Evolutionary conservation across 1,284 basidiomycete genomes (phyloP).

Genomic region (Leccinum holopus): DNA sequence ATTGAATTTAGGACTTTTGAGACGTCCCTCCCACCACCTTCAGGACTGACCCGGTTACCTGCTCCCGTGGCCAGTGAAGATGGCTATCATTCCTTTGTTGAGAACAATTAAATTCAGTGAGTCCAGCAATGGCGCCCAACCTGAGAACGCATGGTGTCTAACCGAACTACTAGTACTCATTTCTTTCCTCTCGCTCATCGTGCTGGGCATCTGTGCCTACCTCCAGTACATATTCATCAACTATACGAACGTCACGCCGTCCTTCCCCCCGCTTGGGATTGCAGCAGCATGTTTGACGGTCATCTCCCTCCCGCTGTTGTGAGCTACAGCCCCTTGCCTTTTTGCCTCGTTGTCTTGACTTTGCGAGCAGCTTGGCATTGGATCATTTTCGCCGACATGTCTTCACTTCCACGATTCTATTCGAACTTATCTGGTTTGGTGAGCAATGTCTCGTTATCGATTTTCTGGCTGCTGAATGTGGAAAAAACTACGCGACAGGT

Average conservation of each 20-base stretch:
- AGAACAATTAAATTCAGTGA: constrained; percentile 26
- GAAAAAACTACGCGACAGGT: constrained; percentile 12
- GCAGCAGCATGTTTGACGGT: constrained; percentile 15
- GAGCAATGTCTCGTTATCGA: constrained; percentile 1
- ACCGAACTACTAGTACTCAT: constrained; percentile 12
- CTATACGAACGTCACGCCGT: not conserved
- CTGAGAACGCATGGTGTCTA: not conserved
- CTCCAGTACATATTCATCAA: constrained; percentile 14
- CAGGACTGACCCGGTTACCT: not conserved
- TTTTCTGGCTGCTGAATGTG: not conserved
- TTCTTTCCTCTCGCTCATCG: constrained; percentile 18
- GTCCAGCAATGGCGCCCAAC: not conserved
- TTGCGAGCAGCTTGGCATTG: constrained; percentile 17
- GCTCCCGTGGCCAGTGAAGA: constrained; percentile 9
- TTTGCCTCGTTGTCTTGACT: constrained; percentile 2
- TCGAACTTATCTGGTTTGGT: constrained; percentile 31
- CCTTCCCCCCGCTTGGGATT: constrained; percentile 23
- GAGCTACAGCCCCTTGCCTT: constrained; percentile 5
- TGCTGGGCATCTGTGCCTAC: constrained; percentile 25
- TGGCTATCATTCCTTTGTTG: constrained; percentile 27
- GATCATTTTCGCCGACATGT: constrained; percentile 6
- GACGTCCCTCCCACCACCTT: constrained; percentile 1
- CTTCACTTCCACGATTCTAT: constrained; percentile 25
- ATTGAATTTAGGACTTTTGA: not conserved
- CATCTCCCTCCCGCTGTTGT: constrained; percentile 28